A percentile compares a stretch with the other conserved stretches of the same genome.
Conservation (phyloP, 768 basidiomycete species). For the Pleurotus ostreatus region DNA sequence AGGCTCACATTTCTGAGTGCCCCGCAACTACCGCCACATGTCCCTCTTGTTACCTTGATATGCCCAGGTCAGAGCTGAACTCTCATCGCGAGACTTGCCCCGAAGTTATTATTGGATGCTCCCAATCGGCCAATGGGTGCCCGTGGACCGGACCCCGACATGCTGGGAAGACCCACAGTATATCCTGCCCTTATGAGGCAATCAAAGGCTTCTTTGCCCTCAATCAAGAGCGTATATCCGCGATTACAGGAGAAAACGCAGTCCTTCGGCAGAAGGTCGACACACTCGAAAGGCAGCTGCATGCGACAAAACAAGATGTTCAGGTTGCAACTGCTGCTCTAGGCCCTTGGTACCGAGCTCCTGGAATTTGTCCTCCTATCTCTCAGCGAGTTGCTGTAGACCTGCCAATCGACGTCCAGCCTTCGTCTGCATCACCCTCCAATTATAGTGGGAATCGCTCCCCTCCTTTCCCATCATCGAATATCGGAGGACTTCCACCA, state of each 20-base stretch:
- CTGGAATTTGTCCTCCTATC: conserved; percentile 19
- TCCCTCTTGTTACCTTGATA: conserved; percentile 32
- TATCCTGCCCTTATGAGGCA: conserved; percentile 52
- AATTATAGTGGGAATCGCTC: background rate
- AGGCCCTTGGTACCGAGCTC: conserved; percentile 59
- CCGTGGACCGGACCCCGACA: conserved; percentile 45
- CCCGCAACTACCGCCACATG: conserved; percentile 32
- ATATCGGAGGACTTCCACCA: background rate
- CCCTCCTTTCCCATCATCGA: background rate
- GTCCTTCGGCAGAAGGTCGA: conserved; percentile 56
- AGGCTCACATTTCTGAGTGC: conserved; percentile 39
- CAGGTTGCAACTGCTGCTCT: conserved; percentile 49
- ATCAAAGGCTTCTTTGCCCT: conserved; percentile 57
- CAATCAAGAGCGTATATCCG: conserved; percentile 32
- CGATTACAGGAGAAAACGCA: conserved; percentile 61
- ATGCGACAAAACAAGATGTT: conserved; percentile 53
- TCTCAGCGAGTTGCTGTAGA: background rate
- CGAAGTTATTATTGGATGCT: conserved; percentile 33
- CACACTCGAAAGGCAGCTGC: conserved; percentile 52
- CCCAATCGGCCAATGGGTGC: conserved; percentile 49
- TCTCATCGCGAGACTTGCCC: conserved; percentile 37
- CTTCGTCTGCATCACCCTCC: background rate
- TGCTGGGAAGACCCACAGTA: conserved; percentile 31
- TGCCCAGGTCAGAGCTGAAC: conserved; percentile 27
- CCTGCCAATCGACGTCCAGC: background rate